phyloP scores from a whole-genome alignment of 2,329 filamentous ascomycete genomes.

The Eutypella sp. region DNA sequence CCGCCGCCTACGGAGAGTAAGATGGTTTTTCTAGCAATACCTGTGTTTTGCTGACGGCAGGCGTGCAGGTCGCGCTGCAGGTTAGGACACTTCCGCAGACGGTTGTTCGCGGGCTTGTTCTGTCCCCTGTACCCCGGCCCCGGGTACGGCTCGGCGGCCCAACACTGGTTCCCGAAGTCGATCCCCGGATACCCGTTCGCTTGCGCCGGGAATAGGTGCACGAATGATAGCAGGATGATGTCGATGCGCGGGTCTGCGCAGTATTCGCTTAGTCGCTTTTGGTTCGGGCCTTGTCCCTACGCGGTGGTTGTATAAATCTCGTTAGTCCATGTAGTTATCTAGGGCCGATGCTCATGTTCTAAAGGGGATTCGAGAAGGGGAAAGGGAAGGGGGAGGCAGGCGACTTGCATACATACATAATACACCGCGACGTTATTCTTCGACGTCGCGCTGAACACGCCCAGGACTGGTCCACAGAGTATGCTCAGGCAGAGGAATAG shows the following conservation, averaged over 20 bases:
- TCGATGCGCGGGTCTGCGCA: constrained; percentile 35
- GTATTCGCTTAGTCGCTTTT: constrained; percentile 31
- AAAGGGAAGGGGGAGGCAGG: too few species aligned
- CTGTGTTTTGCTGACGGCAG: constrained; percentile 30
- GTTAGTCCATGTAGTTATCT: background rate
- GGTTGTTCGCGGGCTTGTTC: constrained; percentile 25
- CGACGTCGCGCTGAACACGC: constrained; percentile 25
- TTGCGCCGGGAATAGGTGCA: constrained; percentile 35
- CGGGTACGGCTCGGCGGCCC: constrained; percentile 22
- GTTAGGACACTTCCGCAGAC: constrained; percentile 29
- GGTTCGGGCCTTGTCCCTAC: constrained; percentile 37
- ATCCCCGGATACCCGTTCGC: constrained; percentile 36
- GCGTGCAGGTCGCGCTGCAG: constrained; percentile 32
- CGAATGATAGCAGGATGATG: constrained; percentile 38
- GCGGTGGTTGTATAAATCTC: background rate
- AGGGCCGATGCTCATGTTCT: too few species aligned
- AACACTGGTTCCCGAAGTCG: constrained; percentile 39
- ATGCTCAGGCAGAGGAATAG: too few species aligned
- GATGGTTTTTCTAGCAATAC: too few species aligned
- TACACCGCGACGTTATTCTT: constrained; percentile 38
- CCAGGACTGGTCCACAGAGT: too few species aligned
- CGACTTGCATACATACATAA: constrained; percentile 30
- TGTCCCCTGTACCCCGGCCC: constrained; percentile 29
- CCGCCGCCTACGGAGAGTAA: constrained; percentile 37
- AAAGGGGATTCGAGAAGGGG: too few species aligned